A percentile compares a stretch with the other conserved stretches of the same genome.
phyloP scores from a whole-genome alignment of 2,329 filamentous ascomycete species.

The Pseudocercospora macadamiae region DNA sequence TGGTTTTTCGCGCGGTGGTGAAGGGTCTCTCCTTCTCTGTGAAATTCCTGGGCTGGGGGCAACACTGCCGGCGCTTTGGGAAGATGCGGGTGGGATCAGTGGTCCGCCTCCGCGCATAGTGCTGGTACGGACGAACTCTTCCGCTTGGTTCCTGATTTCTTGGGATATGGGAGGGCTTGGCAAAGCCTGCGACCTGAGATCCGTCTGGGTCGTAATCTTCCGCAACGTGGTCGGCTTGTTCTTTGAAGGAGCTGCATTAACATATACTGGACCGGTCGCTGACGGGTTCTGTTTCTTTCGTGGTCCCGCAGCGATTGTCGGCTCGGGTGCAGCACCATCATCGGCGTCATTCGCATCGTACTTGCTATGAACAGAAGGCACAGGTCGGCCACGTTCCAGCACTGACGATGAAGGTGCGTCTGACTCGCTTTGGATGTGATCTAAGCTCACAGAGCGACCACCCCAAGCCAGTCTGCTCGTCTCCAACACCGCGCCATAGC shows the following conservation, averaged over 20 bases:
- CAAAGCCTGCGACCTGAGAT: constrained; percentile 31
- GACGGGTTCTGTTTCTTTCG: constrained; percentile 54
- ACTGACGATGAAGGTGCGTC: constrained; percentile 47
- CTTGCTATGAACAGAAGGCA: constrained; percentile 48
- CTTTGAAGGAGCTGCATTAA: constrained; percentile 31
- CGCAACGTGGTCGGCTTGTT: constrained; percentile 31
- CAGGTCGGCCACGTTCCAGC: constrained; percentile 47
- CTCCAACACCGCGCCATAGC: constrained; percentile 57
- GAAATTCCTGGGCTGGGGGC: constrained; percentile 53
- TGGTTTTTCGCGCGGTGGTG: constrained; percentile 57
- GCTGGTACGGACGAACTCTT: constrained; percentile 53
- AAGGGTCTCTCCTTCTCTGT: constrained; percentile 36
- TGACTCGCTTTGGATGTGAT: constrained; percentile 60
- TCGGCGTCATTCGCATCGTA: constrained; percentile 61
- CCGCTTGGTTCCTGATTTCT: constrained; percentile 50
- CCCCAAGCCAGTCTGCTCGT: constrained; percentile 59
- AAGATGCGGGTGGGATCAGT: constrained; percentile 48
- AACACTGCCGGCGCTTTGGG: constrained; percentile 56
- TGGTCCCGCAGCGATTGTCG: constrained; percentile 79
- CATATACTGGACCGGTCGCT: constrained; percentile 40
- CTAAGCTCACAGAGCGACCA: constrained; percentile 70
- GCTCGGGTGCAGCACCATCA: constrained; percentile 76
- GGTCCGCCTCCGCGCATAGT: constrained; percentile 38
- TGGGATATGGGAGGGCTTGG: constrained; percentile 37
- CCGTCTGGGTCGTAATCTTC: constrained; percentile 38